Percentiles rank a stretch among this genome's conserved stretches.
These are phyloP conservation scores for Anacardium occidentale DNA, from an alignment of 345 rosid species.

Conservation along the genomic window DNA sequence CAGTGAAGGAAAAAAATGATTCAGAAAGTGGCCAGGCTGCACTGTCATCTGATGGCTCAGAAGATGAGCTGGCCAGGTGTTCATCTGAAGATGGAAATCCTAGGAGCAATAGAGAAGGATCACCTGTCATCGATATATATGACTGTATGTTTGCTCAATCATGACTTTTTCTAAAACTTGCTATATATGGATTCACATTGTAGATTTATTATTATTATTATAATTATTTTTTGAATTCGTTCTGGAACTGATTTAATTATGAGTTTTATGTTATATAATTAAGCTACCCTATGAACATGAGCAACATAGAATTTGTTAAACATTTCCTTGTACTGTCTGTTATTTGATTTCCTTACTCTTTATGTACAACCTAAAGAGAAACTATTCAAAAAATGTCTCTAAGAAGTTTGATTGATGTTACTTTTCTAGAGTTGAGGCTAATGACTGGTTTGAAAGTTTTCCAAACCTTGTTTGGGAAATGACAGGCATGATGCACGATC, in stretches of 20 bases:
- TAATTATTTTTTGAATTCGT: background rate
- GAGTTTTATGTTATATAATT: background rate
- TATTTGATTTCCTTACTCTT: background rate
- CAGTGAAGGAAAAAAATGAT: conserved; percentile 32
- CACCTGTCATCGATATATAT: conserved; percentile 34
- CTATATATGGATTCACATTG: conserved; percentile 1
- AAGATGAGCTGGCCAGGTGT: conserved; percentile 37
- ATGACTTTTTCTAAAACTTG: conserved; percentile 6
- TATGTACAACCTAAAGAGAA: background rate
- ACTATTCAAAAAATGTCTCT: background rate
- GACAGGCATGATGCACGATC: background rate
- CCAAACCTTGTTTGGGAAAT: background rate
- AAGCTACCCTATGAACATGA: background rate
- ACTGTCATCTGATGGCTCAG: conserved; percentile 48
- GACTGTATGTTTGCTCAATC: conserved; percentile 19
- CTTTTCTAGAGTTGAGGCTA: background rate
- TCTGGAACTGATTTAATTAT: background rate
- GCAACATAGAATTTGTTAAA: background rate
- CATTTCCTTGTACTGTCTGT: background rate
- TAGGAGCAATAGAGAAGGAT: conserved; percentile 50
- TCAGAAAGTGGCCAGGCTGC: conserved; percentile 37
- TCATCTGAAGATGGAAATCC: conserved; percentile 51
- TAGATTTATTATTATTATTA: background rate
- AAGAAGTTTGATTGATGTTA: background rate
- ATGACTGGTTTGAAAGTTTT: background rate